These are phyloP conservation scores for Synchytrium microbalum DNA, from an alignment of 371 early-diverging fungal genomes.

Conservation along the genomic window DNA sequence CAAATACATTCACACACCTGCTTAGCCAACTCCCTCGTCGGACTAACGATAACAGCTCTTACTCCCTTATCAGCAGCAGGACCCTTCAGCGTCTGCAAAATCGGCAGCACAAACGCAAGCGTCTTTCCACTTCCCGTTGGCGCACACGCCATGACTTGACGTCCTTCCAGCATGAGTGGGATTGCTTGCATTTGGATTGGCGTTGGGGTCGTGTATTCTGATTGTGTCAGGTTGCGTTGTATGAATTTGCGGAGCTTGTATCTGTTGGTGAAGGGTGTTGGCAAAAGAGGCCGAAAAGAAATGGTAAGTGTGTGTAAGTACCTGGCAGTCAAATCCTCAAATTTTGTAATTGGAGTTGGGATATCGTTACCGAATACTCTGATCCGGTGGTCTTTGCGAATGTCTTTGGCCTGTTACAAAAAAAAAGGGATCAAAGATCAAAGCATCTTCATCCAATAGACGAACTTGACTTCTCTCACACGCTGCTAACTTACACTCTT, in stretches of 20 bases:
- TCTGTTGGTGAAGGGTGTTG: constrained; percentile 8
- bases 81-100: constrained; percentile 69
- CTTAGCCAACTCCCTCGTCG: constrained; percentile 94
- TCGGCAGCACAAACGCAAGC: constrained; percentile 88
- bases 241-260: constrained; percentile 63
- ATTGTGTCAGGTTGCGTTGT: constrained; percentile 51
- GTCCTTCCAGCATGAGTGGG: constrained; percentile 67
- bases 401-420: constrained; percentile 27
- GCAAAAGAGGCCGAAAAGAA: neutral
- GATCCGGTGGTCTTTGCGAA: constrained; percentile 68
- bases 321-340: constrained; percentile 63
- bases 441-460: too few species aligned
- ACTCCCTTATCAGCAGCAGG: constrained; percentile 66
- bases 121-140: constrained; percentile 99
- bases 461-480: too few species aligned
- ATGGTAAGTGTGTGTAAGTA: neutral
- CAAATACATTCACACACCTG: constrained; percentile 53
- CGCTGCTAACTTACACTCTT: too few species aligned
- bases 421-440: neutral
- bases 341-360: constrained; percentile 74
- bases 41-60: constrained; percentile 87
- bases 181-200: constrained; percentile 94
- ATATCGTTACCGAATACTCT: constrained; percentile 78
- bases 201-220: constrained; percentile 79
- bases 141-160: constrained; percentile 90